Evolutionary conservation across 2,329 filamentous ascomycete genomes (phyloP).

Genomic region (Ascochyta koolunga): DNA sequence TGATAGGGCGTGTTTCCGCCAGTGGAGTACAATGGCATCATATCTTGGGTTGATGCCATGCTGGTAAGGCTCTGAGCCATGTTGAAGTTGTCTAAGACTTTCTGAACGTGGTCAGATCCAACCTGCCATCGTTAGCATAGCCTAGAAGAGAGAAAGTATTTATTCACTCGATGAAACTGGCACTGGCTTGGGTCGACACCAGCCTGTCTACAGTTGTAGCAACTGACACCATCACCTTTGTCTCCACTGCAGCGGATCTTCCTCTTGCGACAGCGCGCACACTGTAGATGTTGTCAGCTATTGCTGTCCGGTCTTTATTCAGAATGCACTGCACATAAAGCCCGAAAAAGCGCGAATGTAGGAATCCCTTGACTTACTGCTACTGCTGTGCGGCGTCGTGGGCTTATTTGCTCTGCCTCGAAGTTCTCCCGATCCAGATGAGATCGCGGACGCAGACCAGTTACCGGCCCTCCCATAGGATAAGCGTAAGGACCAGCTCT

Average conservation of each 20-base stretch:
- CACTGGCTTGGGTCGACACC: constrained; percentile 68
- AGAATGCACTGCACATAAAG: too few species aligned
- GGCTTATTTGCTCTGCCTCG: constrained; percentile 40
- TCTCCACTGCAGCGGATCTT: constrained; percentile 97
- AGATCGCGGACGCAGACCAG: constrained; percentile 16
- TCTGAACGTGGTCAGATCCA: constrained; percentile 37
- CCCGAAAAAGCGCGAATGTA: not conserved
- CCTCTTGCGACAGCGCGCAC: constrained; percentile 84
- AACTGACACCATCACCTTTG: constrained; percentile 74
- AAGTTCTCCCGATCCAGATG: constrained; percentile 24
- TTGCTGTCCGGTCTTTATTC: too few species aligned
- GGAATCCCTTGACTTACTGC: constrained; percentile 36
- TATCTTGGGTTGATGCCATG: constrained; percentile 27
- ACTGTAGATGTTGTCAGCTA: constrained; percentile 59
- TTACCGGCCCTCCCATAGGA: constrained; percentile 32
- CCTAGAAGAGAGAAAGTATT: too few species aligned
- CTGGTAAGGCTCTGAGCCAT: constrained; percentile 24
- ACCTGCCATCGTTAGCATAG: constrained; percentile 33
- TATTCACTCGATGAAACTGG: constrained; percentile 75
- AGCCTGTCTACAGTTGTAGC: constrained; percentile 80
- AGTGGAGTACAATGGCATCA: constrained; percentile 31
- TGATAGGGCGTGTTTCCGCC: constrained; percentile 17
- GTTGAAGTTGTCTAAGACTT: constrained; percentile 29
- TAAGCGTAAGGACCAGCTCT: constrained; percentile 36
- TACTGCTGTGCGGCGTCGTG: constrained; percentile 58